Evolutionary conservation across 2,329 filamentous ascomycete species (phyloP), one percentile per base, ranked within the genome.

Genomic region (Hansfordia pulvinata): DNA sequence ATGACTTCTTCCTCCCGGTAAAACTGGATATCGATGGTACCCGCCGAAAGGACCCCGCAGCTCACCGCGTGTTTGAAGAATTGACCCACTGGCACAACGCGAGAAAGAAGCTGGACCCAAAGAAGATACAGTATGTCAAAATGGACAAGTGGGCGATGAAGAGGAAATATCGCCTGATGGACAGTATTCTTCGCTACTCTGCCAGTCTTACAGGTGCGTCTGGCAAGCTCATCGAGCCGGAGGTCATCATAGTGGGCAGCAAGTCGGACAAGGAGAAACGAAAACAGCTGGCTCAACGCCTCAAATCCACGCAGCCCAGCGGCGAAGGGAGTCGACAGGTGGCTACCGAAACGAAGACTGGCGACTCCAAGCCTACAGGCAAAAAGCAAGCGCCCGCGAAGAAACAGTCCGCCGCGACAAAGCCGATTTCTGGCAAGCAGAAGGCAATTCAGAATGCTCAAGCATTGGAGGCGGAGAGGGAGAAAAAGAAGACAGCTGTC

Each of bases 131-230:
- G 1, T 46, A 40, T 17, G 30, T 38, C 6, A 42, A 35, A 10
- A n/a, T n/a, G n/a, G 46, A 36, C 2, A 50, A 41, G 24, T 48
- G 32, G 15, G 46, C 57, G 6, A 49, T 46, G 27, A 61, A 53
- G 34, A 54, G 53, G 28, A 72, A 76, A 23, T 76, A 84, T 38
- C 59, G 56, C 27, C 73, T 70, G 41, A 77, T 80, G 66, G 62
- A 65, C 2, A 73, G 80, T 31, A 78, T 78, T 49, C 61, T 63
- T 16, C 57, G 62, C 2, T 85, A 84, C 43, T 74, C 79, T 2
- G 74, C 72, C 9, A 81, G 75, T 46, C 55, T 84, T 24, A 79
- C 74, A 0, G 76, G 73, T 30, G 58, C 69, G 1, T 56, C 62
- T 2, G 76, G 75, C 3, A 78, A 72, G 35, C 55, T 54, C 3